Conservation (phyloP, 2,329 filamentous ascomycete genomes). For the Onygenales sp. region DNA sequence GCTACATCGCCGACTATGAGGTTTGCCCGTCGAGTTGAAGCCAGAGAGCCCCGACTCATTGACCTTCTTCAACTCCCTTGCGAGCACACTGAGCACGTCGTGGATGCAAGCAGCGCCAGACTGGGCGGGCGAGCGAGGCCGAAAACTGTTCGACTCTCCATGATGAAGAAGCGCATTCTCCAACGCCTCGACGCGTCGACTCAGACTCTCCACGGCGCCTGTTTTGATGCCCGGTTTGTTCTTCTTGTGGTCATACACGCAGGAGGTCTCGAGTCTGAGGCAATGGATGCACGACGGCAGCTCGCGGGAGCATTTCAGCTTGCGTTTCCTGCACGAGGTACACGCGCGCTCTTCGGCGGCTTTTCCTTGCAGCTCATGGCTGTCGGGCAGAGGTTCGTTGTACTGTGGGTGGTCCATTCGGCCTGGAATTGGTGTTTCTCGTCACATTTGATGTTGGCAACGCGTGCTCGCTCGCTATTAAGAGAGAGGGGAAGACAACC, state of each 20-base stretch:
- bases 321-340: conserved; percentile 24
- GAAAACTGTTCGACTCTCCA: not conserved
- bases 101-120: not conserved
- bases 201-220: conserved; percentile 29
- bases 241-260: conserved; percentile 23
- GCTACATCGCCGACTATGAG: not conserved
- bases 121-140: not conserved
- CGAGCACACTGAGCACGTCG: conserved; percentile 1
- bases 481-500: no score
- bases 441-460: not conserved
- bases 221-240: conserved; percentile 30
- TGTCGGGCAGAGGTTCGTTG: not conserved
- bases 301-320: conserved; percentile 28
- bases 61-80: not conserved
- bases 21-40: not conserved
- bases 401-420: not conserved
- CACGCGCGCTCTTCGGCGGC: conserved; percentile 15
- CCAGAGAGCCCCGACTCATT: not conserved
- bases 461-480: no score
- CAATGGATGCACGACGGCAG: conserved; percentile 25
- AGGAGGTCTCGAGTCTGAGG: conserved; percentile 19
- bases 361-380: not conserved
- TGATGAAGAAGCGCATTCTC: conserved; percentile 5
- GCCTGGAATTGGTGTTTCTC: not conserved
- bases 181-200: conserved; percentile 18